A percentile compares a stretch with the other conserved stretches of the same genome.
Conservation (phyloP, 495 filamentous ascomycete species). For the Beverwykella pulmonaria region DNA sequence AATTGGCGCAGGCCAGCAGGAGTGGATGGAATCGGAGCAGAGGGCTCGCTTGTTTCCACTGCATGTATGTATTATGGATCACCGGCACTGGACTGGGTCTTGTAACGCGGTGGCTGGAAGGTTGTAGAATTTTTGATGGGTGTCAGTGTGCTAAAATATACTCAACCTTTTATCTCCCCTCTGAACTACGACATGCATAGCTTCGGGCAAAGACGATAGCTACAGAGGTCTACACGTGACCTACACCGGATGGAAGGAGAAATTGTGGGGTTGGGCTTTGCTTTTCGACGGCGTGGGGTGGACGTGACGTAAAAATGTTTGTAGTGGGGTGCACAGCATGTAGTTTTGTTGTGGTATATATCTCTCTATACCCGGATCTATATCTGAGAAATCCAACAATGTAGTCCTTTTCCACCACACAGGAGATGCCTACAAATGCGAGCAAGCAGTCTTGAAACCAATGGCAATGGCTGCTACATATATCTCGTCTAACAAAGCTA, state of each 20-base stretch:
- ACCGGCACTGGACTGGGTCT: conserved; percentile 17
- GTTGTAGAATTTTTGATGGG: not conserved
- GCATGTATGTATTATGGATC: conserved; percentile 19
- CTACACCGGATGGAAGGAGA: conserved; percentile 4
- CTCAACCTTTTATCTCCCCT: conserved; percentile 1
- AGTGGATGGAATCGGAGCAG: not conserved
- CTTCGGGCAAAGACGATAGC: no score
- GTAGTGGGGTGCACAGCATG: not conserved
- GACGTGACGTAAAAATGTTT: not conserved
- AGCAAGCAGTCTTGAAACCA: no score
- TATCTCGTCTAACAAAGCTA: not conserved
- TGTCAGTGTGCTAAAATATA: conserved; percentile 10
- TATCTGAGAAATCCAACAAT: no score
- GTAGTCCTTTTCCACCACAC: no score
- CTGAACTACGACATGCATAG: not conserved
- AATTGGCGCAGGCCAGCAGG: not conserved
- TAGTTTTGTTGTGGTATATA: no score
- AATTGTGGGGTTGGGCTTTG: conserved; percentile 2
- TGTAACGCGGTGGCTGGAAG: not conserved
- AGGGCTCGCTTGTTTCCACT: not conserved
- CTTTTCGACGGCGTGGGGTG: not conserved
- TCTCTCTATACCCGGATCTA: no score
- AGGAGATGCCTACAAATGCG: no score
- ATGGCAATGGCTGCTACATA: no score
- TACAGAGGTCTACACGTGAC: no score